Base-by-base conservation (phyloP, 805 yeast species). In the Kazachstania psychrophila region DNA sequence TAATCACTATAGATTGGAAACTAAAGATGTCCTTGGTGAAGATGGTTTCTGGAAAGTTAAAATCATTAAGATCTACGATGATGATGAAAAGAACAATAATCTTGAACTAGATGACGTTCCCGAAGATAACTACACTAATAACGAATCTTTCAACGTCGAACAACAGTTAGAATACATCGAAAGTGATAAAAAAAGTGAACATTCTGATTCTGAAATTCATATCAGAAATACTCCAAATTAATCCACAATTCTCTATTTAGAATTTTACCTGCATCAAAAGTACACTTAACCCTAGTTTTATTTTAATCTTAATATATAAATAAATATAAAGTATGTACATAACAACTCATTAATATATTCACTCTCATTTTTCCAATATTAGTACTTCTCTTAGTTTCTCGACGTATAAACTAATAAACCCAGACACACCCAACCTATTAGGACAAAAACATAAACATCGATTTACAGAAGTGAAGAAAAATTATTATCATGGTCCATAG, bases 41-140 rank as follows among this genome's bases (percentile, higher is more conserved):
- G 86, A 79, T 54, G 85, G 85, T 0, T 79, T 77, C 66, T 79
- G 85, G 84, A 75, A 77, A 61, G 75, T 72, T 43, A 66, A 70
- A 51, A 66, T 78, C 48, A 62, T 48, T 30, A 58, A 49, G 35
- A 42, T 45, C 17, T 47, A 45, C 36, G 42, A 43, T 19, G 31
- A 31, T 14, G 33, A 39, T 19, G 42, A 37, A 10, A 34, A 37
- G 11, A 32, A 37, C 15, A 40, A 38, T 14, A 26, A 33, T 25
- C 5, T 17, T 6, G 45, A 39, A n/a, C 33, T 33, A 8, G 35
- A 30, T 19, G 28, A 38, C 17, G 39, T 34, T 12, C 33, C 17
- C 15, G 36, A 36, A 27, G 31, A 34, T 24, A 14, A 11, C 18
- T 13, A 13, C 13, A 28, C 14, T 18, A 22, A 14, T 14, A 9